Evolutionary conservation across 139 green algal genomes (phyloP).

Genomic region (Trebouxia sp.): DNA sequence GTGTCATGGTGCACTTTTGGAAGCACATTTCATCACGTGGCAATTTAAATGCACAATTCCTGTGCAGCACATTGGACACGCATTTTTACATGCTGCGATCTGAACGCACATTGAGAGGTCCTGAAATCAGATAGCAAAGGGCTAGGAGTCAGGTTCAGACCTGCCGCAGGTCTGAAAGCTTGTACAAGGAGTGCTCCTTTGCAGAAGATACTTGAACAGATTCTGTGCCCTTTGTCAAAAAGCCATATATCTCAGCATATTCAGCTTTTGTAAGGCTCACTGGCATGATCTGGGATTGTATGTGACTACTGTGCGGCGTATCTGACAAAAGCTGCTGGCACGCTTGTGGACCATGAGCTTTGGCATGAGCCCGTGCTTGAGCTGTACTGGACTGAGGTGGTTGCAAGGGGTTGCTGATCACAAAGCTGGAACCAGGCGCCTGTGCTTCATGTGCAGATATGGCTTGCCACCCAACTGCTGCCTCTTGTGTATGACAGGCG

Average conservation of each 20-base stretch:
- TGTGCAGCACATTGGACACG: neutral
- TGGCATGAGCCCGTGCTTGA: too few species aligned
- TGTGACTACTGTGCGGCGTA: too few species aligned
- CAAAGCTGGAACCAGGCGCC: too few species aligned
- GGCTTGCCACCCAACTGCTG: too few species aligned
- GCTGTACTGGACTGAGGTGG: too few species aligned
- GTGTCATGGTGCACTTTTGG: neutral
- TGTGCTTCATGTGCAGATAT: too few species aligned
- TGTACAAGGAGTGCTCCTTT: conserved; percentile 44
- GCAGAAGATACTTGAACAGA: conserved; percentile 33
- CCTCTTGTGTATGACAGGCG: neutral
- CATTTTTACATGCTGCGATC: conserved; percentile 15
- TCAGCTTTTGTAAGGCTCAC: too few species aligned
- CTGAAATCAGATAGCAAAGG: conserved; percentile 1
- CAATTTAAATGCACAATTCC: neutral
- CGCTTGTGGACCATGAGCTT: too few species aligned
- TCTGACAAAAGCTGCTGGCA: too few species aligned
- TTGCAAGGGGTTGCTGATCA: too few species aligned
- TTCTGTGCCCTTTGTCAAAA: conserved; percentile 38
- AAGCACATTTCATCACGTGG: neutral
- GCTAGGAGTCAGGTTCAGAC: neutral
- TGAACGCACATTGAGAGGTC: conserved; percentile 35
- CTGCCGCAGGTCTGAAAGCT: conserved; percentile 43
- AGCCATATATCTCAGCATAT: conserved; percentile 39
- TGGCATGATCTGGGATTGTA: neutral